These are phyloP conservation scores for Calonectria henricotiae DNA, from an alignment of 2,329 filamentous ascomycete species.

Conservation along the genomic window DNA sequence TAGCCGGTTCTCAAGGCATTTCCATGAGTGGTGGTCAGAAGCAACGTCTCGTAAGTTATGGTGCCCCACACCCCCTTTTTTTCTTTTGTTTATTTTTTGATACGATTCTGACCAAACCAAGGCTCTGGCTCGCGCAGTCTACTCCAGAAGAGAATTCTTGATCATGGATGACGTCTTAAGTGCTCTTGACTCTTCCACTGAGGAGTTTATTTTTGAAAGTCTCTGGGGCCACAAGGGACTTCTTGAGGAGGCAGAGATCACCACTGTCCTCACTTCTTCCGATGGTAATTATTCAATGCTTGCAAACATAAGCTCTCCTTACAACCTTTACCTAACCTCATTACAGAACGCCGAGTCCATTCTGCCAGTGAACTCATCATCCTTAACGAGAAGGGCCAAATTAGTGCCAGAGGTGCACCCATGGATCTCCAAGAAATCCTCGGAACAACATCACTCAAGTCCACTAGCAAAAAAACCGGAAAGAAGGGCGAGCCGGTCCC, in stretches of 20 bases:
- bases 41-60: constrained; percentile 58
- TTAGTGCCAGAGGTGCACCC: constrained; percentile 15
- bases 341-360: constrained; percentile 27
- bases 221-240: constrained; percentile 63
- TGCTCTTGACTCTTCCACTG: constrained; percentile 64
- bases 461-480: not conserved
- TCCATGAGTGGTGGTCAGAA: constrained; percentile 64
- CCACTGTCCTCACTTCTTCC: constrained; percentile 55
- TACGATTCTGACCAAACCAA: constrained; percentile 34
- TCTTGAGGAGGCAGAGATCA: constrained; percentile 57
- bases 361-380: constrained; percentile 25
- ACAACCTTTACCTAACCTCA: not conserved
- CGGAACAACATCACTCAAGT: constrained; percentile 5
- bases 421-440: constrained; percentile 25
- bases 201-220: constrained; percentile 60
- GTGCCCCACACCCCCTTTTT: no score
- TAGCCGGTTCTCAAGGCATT: constrained; percentile 62
- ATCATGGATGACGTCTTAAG: constrained; percentile 67
- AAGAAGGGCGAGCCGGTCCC: not conserved
- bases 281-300: constrained; percentile 9
- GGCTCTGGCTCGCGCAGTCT: constrained; percentile 66
- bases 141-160: constrained; percentile 58
- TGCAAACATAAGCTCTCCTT: not conserved
- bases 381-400: constrained; percentile 26
- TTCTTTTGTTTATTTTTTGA: no score